Percentiles rank a stretch among this genome's conserved stretches.
These are phyloP conservation scores for Ampelocalamus luodianensis DNA, from an alignment of 176 grass and related monocot genomes.

Conservation along the genomic window DNA sequence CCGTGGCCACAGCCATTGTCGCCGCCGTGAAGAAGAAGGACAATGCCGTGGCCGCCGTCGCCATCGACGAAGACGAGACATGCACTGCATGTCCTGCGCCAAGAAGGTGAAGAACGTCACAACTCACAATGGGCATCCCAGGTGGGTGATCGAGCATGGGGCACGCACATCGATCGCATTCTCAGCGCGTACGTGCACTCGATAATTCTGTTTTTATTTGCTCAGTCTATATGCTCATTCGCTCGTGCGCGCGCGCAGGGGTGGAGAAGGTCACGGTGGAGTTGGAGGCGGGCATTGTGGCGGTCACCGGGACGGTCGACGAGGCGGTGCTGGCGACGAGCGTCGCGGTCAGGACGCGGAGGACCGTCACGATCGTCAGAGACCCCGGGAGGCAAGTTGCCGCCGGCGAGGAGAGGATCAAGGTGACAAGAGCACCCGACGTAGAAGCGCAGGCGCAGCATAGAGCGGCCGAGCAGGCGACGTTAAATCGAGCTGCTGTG, in stretches of 20 bases:
- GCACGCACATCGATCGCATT: no score
- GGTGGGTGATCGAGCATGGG: neutral
- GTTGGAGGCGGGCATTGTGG: neutral
- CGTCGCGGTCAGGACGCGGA: neutral
- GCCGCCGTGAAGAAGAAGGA: no score
- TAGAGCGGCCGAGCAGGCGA: neutral
- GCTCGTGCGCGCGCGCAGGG: neutral
- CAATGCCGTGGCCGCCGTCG: no score
- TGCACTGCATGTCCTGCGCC: constrained; percentile 11
- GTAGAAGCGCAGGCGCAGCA: neutral
- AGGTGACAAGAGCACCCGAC: neutral
- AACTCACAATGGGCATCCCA: neutral
- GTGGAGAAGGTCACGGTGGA: neutral
- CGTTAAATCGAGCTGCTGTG: neutral
- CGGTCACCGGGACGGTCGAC: neutral
- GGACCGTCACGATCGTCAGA: neutral
- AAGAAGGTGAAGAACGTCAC: neutral
- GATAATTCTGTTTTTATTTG: neutral
- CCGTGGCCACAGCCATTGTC: no score
- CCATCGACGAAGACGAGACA: no score
- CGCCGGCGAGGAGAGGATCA: neutral
- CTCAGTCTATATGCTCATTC: neutral
- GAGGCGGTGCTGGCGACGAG: neutral
- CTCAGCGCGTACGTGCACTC: no score
- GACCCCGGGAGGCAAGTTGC: neutral